Conservation (phyloP, 2,329 filamentous ascomycete species). For the Trichoderma sp. region DNA sequence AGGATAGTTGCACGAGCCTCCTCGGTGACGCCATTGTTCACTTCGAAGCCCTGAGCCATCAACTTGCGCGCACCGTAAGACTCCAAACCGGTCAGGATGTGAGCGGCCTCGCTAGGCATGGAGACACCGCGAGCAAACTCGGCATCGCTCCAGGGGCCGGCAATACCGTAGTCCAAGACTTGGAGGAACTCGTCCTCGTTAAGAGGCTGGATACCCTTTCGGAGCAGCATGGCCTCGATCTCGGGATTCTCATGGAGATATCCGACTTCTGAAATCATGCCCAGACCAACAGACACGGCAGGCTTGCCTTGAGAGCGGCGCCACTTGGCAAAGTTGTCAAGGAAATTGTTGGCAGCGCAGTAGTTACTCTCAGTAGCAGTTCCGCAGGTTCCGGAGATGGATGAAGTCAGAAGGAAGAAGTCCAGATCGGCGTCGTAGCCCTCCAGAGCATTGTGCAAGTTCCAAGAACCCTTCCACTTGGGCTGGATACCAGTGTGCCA, state of each 20-base stretch:
- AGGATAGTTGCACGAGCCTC: slow-evolving; percentile 31
- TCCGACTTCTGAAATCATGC: slow-evolving; percentile 42
- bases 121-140: neutral
- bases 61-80: slow-evolving; percentile 28
- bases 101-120: slow-evolving; percentile 11
- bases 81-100: slow-evolving; percentile 35
- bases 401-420: slow-evolving; percentile 42
- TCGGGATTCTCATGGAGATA: slow-evolving; percentile 40
- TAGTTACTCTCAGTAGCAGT: slow-evolving; percentile 44
- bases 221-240: slow-evolving; percentile 39
- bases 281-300: slow-evolving; percentile 36
- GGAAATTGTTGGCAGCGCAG: slow-evolving; percentile 44
- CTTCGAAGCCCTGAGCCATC: slow-evolving; percentile 29
- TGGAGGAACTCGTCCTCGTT: slow-evolving; percentile 38
- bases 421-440: slow-evolving; percentile 29
- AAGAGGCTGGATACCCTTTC: slow-evolving; percentile 41
- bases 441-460: slow-evolving; percentile 33
- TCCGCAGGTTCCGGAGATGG: slow-evolving; percentile 39
- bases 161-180: slow-evolving; percentile 33
- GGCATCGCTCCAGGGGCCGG: neutral
- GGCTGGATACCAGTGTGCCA: slow-evolving; percentile 33
- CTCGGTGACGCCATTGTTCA: slow-evolving; percentile 22
- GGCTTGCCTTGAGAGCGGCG: slow-evolving; percentile 33
- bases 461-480: slow-evolving; percentile 41
- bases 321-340: slow-evolving; percentile 41